Base-by-base conservation (phyloP, 495 filamentous ascomycete species). In the Podospora tetraspora region DNA sequence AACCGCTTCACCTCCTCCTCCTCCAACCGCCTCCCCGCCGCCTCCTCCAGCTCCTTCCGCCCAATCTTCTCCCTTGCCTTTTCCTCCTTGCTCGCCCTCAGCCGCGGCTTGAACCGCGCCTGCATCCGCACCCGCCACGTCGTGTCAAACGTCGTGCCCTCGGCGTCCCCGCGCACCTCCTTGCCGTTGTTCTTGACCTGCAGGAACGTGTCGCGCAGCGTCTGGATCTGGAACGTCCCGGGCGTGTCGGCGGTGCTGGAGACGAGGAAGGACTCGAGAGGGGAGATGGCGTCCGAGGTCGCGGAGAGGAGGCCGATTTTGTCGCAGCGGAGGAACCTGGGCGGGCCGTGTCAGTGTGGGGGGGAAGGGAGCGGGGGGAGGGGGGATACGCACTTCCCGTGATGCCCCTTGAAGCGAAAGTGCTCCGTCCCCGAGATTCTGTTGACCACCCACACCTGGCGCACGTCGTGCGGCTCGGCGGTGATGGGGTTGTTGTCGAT, bases 391-490 rank as follows among this genome's bases (percentile, higher is more conserved):
- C 80, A 92, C 89, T 88, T 89, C 69, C 94, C 94, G 81, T 95
- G 89, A 77, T 92, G 88, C 0, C 90, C 90, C 79, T 97, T 97
- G 76, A 99, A 92, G 67, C 90, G 91, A 72, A 89, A 88, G 30
- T 81, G 77, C 68, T 96, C 92, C 11, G 89, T 92, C 4, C 95
- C 95, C 5, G 91, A 89, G 21, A 97, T 89, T 68, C 84, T 83
- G 70, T 91, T 96, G 64, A 92, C 94, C 65, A 97, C 85, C 93
- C 93, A 98, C 22, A 99, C 95, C 80, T 97, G 93, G 69, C 94
- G 83, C 23, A 98, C 92, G 77, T 97, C 92, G 73, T 97, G 93
- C 60, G 95, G 95, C 78, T 97, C 95, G 34, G 94, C 92, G 4
- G 88, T 96, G 19, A 80, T 68, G 5, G 91, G 87, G 79, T 94